Base-by-base conservation (phyloP, 2,329 filamentous ascomycete species). In the Curvularia sp. region DNA sequence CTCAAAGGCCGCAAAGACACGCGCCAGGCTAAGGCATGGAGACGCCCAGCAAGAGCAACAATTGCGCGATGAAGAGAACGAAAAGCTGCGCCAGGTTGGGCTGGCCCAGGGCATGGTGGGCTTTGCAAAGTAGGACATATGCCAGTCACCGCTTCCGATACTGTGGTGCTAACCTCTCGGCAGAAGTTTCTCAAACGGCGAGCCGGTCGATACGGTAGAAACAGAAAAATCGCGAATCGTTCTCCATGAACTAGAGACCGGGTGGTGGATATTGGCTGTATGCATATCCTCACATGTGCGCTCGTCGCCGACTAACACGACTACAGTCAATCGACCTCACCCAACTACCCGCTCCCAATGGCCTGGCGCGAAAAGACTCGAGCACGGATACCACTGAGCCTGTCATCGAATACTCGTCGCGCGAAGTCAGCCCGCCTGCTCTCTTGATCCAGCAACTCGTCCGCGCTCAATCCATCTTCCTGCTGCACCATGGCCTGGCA, bases 181-280 rank as follows among this genome's bases (percentile, higher is more conserved):
- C 70, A 89, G 88, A 73, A 93, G 88, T 69, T 99, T 99, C 78
- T 90, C 93, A 2, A 85, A 87, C 61, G 91, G 89, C 58, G 84
- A 88, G 65, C 77, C 91, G 1, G 86, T 97, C 39, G 92, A 97
- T 70, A 88, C 88, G 9, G 89, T 99, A 59, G 95, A 99, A 73
- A 98, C 95, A 1, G 91, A 97, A 69, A 95, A 91, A 80, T 88
- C 89, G 49, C 86, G 93, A 31, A 89, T 97, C 33, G 84, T 98
- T 33, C 80, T 97, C 44, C 88, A 92, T 69, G 93, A 99, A 80
- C 79, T 99, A 64, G 94, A 99, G 76, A 82, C 86, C 15, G 91
- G 91, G 30, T 99, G 95, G 95, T 99, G 96, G 96, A 88, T 98
- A 62, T 81, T 98, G 60, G 93, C 92, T 61, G 93, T 96, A 82